Evolutionary conservation across 2,329 filamentous ascomycete genomes (phyloP).

Genomic region (Pseudogymnoascus sp.): DNA sequence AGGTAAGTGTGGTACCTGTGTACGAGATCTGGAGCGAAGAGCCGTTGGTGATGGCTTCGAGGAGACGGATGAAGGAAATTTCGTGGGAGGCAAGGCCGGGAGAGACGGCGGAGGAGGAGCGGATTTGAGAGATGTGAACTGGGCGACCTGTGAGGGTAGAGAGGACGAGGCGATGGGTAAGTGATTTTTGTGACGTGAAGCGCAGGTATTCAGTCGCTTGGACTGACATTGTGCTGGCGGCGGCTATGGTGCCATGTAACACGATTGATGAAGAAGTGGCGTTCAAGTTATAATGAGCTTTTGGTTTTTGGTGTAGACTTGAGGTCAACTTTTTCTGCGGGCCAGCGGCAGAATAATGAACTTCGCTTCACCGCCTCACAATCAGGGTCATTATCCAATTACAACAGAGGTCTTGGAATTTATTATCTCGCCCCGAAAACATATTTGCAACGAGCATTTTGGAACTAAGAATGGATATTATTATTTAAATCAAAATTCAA

Average conservation of each 20-base stretch:
- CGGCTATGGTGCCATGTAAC: constrained; percentile 5
- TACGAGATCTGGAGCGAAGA: constrained; percentile 92
- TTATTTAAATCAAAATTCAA: not conserved
- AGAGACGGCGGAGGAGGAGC: constrained; percentile 73
- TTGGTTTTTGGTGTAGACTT: not conserved
- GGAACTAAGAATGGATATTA: too few species aligned
- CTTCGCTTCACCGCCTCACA: constrained; percentile 6
- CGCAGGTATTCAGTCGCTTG: constrained; percentile 47
- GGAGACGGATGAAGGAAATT: constrained; percentile 87
- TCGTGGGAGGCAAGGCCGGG: constrained; percentile 89
- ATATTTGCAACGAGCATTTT: not conserved
- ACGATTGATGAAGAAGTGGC: not conserved
- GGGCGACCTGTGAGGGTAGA: constrained; percentile 85
- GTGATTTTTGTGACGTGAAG: constrained; percentile 77
- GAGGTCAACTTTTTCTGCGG: constrained; percentile 9
- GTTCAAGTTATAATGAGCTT: not conserved
- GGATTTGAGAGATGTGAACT: constrained; percentile 89
- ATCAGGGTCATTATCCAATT: constrained; percentile 8
- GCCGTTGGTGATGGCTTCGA: constrained; percentile 93
- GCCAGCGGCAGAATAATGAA: constrained; percentile 1
- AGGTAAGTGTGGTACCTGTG: constrained; percentile 87
- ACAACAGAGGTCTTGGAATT: not conserved
- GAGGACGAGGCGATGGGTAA: constrained; percentile 78
- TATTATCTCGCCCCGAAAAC: not conserved
- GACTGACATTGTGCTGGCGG: constrained; percentile 22